phyloP scores from a whole-genome alignment of 202 grass and related monocot genomes.

The Bolboschoenoplectus hybrid region DNA sequence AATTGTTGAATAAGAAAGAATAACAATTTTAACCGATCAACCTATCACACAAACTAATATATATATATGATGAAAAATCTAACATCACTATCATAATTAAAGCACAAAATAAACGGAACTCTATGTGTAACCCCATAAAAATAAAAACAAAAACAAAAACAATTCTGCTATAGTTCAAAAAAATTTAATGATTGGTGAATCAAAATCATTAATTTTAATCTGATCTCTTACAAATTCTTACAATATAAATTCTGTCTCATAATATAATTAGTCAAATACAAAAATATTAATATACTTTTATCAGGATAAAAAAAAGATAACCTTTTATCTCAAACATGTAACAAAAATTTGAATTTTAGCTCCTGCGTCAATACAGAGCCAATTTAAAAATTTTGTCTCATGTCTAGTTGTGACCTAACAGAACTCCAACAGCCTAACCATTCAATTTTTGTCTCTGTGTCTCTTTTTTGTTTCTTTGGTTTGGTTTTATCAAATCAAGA shows the following conservation, averaged over 20 bases:
- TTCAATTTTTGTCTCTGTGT: constrained; percentile 19
- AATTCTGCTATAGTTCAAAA: too few species aligned
- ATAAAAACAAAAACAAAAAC: neutral
- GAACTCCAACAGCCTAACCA: constrained; percentile 6
- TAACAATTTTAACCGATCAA: constrained; percentile 1
- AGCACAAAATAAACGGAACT: neutral
- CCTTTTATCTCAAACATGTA: neutral
- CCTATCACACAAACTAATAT: neutral
- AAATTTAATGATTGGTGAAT: too few species aligned
- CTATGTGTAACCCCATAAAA: neutral
- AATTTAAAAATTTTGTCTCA: neutral
- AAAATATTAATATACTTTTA: neutral
- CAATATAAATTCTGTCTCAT: too few species aligned
- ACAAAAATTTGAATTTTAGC: neutral
- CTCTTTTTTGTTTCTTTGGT: neutral
- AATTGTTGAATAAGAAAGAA: neutral
- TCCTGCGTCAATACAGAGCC: neutral
- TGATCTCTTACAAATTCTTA: too few species aligned
- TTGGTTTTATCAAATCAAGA: constrained; percentile 24
- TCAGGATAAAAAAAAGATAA: neutral
- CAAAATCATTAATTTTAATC: too few species aligned
- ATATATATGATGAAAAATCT: neutral
- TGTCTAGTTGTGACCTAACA: neutral
- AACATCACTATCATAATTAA: neutral
- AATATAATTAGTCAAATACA: too few species aligned